phyloP scores from a whole-genome alignment of 257 asterid genomes.

The Ophiorrhiza pumila region DNA sequence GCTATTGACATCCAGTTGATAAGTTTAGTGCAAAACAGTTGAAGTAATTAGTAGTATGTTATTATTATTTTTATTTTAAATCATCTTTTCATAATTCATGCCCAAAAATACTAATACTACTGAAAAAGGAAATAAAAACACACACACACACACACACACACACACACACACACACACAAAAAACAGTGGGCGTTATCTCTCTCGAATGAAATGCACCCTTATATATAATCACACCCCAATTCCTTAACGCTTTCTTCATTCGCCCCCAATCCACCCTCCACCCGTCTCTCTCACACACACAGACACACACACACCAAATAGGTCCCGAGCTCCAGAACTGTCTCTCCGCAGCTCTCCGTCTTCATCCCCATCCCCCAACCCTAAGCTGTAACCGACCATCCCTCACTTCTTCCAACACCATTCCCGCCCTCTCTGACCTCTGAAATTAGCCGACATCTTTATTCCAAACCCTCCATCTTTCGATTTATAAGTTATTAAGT shows the following conservation, averaged over 20 bases:
- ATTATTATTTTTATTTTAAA: too few species aligned
- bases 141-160: too few species aligned
- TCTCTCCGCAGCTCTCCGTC: constrained; percentile 7
- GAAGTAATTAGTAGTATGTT: too few species aligned
- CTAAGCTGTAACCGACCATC: constrained; percentile 3
- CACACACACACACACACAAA: too few species aligned
- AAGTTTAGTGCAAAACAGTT: too few species aligned
- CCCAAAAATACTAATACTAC: too few species aligned
- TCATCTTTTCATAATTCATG: too few species aligned
- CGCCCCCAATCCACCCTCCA: too few species aligned
- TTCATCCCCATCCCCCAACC: neutral
- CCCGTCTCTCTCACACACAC: neutral
- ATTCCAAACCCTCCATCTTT: neutral
- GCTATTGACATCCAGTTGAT: too few species aligned
- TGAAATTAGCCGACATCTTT: neutral
- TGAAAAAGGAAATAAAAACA: too few species aligned
- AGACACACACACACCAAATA: neutral
- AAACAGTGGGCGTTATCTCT: constrained; percentile 2
- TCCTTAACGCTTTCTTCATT: neutral
- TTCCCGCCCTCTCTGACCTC: neutral
- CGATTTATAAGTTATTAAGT: neutral
- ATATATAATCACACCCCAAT: constrained; percentile 2
- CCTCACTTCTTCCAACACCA: neutral
- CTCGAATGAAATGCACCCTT: neutral
- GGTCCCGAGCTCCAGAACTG: neutral